Percentiles rank a stretch among this genome's conserved stretches.
Conservation (phyloP, 352 stramenopile genomes). For the Aphanomyces invadans region DNA sequence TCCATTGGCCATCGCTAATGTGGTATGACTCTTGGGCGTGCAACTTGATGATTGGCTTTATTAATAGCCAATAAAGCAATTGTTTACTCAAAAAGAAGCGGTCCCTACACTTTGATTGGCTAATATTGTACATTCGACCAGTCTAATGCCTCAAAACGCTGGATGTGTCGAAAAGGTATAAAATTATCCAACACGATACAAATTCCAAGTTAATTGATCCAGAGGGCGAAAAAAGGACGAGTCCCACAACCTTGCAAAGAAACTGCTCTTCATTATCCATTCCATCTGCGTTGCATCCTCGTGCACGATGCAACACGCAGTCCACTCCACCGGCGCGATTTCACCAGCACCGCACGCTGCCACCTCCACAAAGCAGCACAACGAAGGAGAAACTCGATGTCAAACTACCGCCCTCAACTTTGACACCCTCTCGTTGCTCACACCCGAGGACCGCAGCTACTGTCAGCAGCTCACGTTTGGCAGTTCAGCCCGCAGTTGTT, state of each 20-base stretch:
- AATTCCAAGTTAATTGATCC: not conserved
- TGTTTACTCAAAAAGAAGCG: not conserved
- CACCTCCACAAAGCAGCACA: not conserved
- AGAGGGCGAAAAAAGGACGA: not conserved
- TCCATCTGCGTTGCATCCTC: not conserved
- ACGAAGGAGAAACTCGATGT: not conserved
- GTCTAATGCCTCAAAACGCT: not conserved
- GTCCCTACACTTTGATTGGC: not conserved
- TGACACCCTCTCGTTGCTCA: slow-evolving; percentile 8
- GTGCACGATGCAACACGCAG: slow-evolving; percentile 7
- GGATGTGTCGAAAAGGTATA: not conserved
- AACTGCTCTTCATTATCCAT: not conserved
- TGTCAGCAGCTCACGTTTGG: slow-evolving; percentile 36
- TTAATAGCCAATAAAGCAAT: not conserved
- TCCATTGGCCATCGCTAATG: not conserved
- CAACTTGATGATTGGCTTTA: not conserved
- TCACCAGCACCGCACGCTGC: not conserved
- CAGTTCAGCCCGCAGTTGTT: slow-evolving; percentile 57
- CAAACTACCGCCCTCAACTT: not conserved
- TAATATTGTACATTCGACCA: not conserved
- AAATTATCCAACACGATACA: not conserved
- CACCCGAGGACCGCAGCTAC: slow-evolving; percentile 7
- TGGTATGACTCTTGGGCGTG: not conserved
- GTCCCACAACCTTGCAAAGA: not conserved
- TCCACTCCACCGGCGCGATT: slow-evolving; percentile 3